A percentile compares a stretch with the other conserved stretches of the same genome.
phyloP scores from a whole-genome alignment of 1,284 basidiomycete genomes.

The Puccinia hordei region DNA sequence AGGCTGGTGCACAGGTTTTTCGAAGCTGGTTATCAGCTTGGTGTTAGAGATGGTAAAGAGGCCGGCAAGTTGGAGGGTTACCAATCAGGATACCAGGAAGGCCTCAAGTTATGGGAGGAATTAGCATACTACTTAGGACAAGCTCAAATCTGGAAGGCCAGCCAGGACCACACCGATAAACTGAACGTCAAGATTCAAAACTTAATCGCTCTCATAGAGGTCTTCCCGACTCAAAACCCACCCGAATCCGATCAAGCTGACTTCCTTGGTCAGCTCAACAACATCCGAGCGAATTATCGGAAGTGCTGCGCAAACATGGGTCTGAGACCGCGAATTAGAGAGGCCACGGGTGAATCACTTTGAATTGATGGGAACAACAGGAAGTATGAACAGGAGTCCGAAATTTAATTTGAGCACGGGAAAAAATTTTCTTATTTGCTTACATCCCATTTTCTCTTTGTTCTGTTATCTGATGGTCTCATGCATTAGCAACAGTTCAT shows the following conservation, averaged over 20 bases:
- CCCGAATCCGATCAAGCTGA: constrained; percentile 3
- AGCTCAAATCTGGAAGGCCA: constrained; percentile 19
- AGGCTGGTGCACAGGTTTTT: not conserved
- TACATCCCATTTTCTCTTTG: not conserved
- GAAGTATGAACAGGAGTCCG: not conserved
- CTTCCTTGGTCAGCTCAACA: constrained; percentile 9
- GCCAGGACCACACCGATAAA: constrained; percentile 6
- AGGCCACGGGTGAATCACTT: not conserved
- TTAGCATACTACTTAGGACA: constrained; percentile 37
- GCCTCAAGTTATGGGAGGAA: constrained; percentile 31
- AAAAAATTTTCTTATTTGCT: not conserved
- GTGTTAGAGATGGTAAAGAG: constrained; percentile 21
- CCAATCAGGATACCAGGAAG: constrained; percentile 25
- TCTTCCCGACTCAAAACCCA: constrained; percentile 25
- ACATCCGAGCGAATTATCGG: constrained; percentile 32
- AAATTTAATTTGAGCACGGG: not conserved
- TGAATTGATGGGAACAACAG: not conserved
- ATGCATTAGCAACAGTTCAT: constrained; percentile 46
- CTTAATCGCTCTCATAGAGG: constrained; percentile 20
- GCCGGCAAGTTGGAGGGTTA: constrained; percentile 26
- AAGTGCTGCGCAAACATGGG: constrained; percentile 37
- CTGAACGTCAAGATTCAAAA: constrained; percentile 20
- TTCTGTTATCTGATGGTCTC: constrained; percentile 38
- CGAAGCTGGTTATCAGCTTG: constrained; percentile 28
- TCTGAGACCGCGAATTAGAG: constrained; percentile 27